Percentiles rank a stretch among this genome's conserved stretches.
These are phyloP conservation scores for Astrothelium macrocarpum DNA, from an alignment of 495 filamentous ascomycete species.

Conservation along the genomic window DNA sequence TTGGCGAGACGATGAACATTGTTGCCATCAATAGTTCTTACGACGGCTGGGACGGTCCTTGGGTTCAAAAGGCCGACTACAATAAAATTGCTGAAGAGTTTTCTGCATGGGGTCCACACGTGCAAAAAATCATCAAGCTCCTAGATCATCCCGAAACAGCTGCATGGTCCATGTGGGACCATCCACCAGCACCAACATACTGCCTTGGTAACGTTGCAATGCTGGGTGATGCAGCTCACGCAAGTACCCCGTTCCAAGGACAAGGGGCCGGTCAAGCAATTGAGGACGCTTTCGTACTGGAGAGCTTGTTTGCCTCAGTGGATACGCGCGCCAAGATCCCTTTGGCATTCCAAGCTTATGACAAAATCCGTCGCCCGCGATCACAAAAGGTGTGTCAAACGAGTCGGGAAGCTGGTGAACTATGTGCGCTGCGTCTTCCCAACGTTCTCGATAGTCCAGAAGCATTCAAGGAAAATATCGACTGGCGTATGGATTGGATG, in stretches of 20 bases:
- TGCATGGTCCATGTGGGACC: constrained; percentile 16
- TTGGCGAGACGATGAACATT: constrained; percentile 14
- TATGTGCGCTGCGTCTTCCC: constrained; percentile 25
- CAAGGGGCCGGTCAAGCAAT: constrained; percentile 19
- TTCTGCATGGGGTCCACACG: constrained; percentile 7
- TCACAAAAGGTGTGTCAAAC: constrained; percentile 30
- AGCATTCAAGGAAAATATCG: neutral
- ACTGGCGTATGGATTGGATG: constrained; percentile 14
- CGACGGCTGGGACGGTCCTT: constrained; percentile 4
- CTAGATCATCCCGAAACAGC: constrained; percentile 1
- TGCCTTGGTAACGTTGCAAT: constrained; percentile 14
- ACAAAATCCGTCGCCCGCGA: constrained; percentile 9
- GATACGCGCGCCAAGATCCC: constrained; percentile 1
- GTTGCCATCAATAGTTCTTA: constrained; percentile 6
- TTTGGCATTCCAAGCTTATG: constrained; percentile 13
- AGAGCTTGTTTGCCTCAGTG: constrained; percentile 10
- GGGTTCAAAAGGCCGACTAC: constrained; percentile 9
- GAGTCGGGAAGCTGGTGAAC: constrained; percentile 34
- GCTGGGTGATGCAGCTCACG: constrained; percentile 20
- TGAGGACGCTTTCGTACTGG: constrained; percentile 18
- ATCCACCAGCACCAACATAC: constrained; percentile 14
- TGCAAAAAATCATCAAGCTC: constrained; percentile 13
- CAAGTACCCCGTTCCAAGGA: constrained; percentile 15
- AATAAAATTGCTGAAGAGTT: constrained; percentile 11
- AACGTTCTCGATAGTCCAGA: constrained; percentile 24